A percentile compares a stretch with the other conserved stretches of the same genome.
phyloP scores from a whole-genome alignment of 2,329 filamentous ascomycete genomes.

The Cytospora mali region DNA sequence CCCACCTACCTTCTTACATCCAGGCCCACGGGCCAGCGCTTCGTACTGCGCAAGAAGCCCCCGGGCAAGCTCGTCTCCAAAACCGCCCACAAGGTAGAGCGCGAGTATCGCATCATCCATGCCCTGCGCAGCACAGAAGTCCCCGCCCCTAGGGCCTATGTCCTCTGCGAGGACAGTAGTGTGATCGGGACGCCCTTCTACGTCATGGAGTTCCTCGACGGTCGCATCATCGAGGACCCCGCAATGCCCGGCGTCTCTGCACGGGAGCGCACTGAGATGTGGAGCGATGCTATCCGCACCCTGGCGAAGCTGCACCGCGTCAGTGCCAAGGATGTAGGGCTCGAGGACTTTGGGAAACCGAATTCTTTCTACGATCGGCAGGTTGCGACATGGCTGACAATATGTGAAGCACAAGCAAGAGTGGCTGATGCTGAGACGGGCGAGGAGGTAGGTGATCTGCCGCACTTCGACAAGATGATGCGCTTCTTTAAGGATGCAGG shows the following conservation, averaged over 20 bases:
- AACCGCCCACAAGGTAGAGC: constrained; percentile 94
- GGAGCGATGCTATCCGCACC: constrained; percentile 80
- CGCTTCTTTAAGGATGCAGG: constrained; percentile 71
- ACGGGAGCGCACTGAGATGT: constrained; percentile 75
- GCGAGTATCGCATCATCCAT: constrained; percentile 88
- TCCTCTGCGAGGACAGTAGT: constrained; percentile 78
- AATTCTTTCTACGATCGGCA: constrained; percentile 84
- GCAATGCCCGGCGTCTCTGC: constrained; percentile 72
- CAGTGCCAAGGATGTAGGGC: constrained; percentile 61
- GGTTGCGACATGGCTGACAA: constrained; percentile 77
- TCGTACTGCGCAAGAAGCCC: constrained; percentile 96
- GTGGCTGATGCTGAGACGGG: constrained; percentile 77
- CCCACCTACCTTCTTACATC: constrained; percentile 92
- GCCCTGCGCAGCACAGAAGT: constrained; percentile 79
- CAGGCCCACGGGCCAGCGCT: constrained; percentile 63
- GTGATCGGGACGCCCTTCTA: constrained; percentile 93
- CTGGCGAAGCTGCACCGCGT: constrained; percentile 85
- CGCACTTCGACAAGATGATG: constrained; percentile 80
- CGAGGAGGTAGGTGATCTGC: constrained; percentile 76
- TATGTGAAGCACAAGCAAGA: constrained; percentile 76
- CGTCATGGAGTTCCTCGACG: constrained; percentile 94
- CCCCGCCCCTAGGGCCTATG: constrained; percentile 80
- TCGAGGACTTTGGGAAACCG: constrained; percentile 73
- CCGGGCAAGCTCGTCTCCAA: constrained; percentile 92
- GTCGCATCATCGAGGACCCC: constrained; percentile 90